Percentiles rank a stretch among this genome's conserved stretches.
These are phyloP conservation scores for Cercospora citrullina DNA, from an alignment of 2,329 filamentous ascomycete species.

Conservation along the genomic window DNA sequence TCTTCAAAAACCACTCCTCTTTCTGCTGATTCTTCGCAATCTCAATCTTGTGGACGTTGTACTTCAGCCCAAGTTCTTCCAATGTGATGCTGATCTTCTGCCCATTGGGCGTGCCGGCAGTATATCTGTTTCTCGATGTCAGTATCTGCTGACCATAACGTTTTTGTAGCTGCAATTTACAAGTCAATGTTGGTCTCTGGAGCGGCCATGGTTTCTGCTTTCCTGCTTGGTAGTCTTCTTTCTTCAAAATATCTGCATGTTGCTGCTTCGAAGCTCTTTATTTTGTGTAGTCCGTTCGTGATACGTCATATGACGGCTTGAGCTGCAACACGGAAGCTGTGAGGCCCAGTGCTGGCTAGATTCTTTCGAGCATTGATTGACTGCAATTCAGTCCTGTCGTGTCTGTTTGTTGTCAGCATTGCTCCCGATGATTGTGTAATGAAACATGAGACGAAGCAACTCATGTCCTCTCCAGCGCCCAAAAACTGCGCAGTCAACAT, in stretches of 20 bases:
- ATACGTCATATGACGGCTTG: constrained; percentile 15
- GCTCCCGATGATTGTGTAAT: neutral
- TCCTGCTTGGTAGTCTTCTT: neutral
- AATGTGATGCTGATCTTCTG: constrained; percentile 38
- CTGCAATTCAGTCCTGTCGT: neutral
- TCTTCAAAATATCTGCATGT: neutral
- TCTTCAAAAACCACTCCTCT: constrained; percentile 48
- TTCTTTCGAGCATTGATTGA: neutral
- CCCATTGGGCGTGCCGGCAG: constrained; percentile 39
- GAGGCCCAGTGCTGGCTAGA: neutral
- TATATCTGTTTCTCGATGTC: constrained; percentile 25
- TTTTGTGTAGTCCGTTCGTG: neutral
- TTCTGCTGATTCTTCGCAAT: constrained; percentile 49
- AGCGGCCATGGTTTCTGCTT: neutral
- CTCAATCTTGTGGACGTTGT: constrained; percentile 42
- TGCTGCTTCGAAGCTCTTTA: neutral
- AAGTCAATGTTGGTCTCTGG: constrained; percentile 15
- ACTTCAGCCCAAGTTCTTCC: constrained; percentile 39
- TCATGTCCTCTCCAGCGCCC: constrained; percentile 5
- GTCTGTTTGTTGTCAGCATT: neutral
- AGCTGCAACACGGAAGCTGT: constrained; percentile 13
- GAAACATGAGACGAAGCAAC: neutral
- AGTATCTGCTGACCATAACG: neutral
- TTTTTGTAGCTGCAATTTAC: neutral
- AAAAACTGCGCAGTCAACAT: constrained; percentile 8